Conservation (phyloP, 106 monocot species). For the Amphibolis antarctica region DNA sequence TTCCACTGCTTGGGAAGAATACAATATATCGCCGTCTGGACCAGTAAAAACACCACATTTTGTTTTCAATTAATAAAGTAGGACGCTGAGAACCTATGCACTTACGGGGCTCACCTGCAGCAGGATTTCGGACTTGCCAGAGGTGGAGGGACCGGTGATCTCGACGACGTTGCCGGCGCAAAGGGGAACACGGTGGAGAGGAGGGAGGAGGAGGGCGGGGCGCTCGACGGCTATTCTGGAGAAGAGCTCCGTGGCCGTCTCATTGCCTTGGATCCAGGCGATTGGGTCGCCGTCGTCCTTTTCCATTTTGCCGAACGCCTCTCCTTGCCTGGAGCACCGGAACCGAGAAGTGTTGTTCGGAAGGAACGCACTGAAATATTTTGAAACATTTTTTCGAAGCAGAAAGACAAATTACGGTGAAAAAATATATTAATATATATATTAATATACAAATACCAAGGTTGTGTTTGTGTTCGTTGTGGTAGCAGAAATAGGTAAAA, state of each 20-base stretch:
- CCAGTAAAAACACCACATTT: background rate
- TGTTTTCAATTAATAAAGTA: background rate
- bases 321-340: background rate
- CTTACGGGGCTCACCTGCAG: slow-evolving; percentile 30
- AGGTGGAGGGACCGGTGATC: slow-evolving; percentile 80
- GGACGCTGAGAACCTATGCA: background rate
- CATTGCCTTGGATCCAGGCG: slow-evolving; percentile 46
- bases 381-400: no score
- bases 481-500: no score
- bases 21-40: slow-evolving; percentile 53
- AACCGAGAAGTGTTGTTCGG: no score
- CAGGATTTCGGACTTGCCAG: slow-evolving; percentile 71
- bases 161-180: slow-evolving; percentile 77
- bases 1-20: slow-evolving; percentile 70
- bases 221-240: slow-evolving; percentile 29
- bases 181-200: slow-evolving; percentile 74
- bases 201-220: slow-evolving; percentile 56
- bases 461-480: no score
- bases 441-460: no score
- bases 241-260: slow-evolving; percentile 42
- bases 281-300: slow-evolving; percentile 25
- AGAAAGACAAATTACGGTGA: no score
- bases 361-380: no score
- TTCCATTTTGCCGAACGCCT: background rate
- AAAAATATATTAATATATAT: no score